Base-by-base conservation (phyloP, 2,329 filamentous ascomycete species). In the Pseudopithomyces chartarum region DNA sequence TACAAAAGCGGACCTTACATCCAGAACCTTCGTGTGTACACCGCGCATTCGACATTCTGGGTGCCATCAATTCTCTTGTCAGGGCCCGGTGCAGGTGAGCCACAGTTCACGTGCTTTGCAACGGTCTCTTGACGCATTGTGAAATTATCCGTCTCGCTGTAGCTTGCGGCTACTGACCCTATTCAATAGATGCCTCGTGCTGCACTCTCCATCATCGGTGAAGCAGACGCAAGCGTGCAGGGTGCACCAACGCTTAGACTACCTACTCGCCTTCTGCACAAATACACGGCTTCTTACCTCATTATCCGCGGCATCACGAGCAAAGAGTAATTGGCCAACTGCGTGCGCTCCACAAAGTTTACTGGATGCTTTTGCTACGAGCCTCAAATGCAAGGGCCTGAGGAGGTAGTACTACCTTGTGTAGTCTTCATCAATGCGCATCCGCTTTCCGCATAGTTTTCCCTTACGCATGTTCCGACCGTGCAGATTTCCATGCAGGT, bases 141-240 rank as follows among this genome's bases (percentile, higher is more conserved):
- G 40, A 44, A 26, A 52, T 52, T 52, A 52, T 52, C 50, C 40
- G 49, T 44, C 49, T 44, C 49, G 39, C 49, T 44, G 23, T 43
- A 15, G n/a, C 23, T n/a, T 13, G 40, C 50, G 40, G 50, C 20
- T 38, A 38, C 42, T 22, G 11, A 45, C 45, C 50, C 50, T 52
- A 52, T 52, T 52, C n/a, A n/a, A n/a, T n/a, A n/a, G 40, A 52
- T 38, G 17, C n/a, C 17, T 29, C 34, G 6, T 42, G n/a, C 23
- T 42, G 34, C 34, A 29, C 34, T 10, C 7, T 22, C 20, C 34
- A 6, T 48, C 43, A 43, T 47, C 33, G 52, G 44, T 54, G 43
- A 54, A 29, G 34, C 42, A 26, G 40, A 52, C 40, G 50, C 50
- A 45, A 4, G 49, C n/a, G 32, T 39, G 17, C 10, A 33, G 20